Conservation (phyloP, 805 yeast species). For the Starmerella bombicola region DNA sequence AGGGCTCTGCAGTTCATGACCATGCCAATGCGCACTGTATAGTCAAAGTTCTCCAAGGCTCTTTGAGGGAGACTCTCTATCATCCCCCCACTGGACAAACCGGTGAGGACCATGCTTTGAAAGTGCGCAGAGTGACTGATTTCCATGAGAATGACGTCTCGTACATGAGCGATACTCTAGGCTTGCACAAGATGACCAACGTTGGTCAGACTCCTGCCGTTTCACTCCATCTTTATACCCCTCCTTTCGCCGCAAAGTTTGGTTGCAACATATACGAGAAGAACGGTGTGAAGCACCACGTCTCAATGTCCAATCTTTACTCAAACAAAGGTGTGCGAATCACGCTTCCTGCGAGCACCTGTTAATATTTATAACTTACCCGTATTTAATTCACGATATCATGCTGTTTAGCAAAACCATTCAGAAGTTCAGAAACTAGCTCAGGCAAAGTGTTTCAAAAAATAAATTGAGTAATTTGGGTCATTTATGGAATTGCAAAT, state of each 20-base stretch:
- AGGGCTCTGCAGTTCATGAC: constrained; percentile 54
- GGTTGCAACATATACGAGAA: constrained; percentile 37
- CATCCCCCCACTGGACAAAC: constrained; percentile 34
- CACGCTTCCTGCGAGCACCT: neutral
- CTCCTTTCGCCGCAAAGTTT: constrained; percentile 55
- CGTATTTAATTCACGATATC: no score
- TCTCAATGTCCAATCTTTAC: constrained; percentile 46
- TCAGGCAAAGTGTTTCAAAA: no score
- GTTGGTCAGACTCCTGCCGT: constrained; percentile 39
- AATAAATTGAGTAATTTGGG: no score
- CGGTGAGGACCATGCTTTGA: constrained; percentile 15
- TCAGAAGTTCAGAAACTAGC: no score
- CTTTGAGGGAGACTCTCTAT: constrained; percentile 44
- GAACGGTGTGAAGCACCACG: constrained; percentile 37
- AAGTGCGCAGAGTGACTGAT: constrained; percentile 24
- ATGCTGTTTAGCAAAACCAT: no score
- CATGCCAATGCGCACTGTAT: constrained; percentile 69
- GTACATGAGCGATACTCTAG: constrained; percentile 53
- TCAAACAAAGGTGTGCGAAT: constrained; percentile 43
- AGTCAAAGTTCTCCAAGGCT: constrained; percentile 55
- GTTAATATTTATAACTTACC: no score
- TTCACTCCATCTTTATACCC: constrained; percentile 60
- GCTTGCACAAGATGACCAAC: constrained; percentile 53
- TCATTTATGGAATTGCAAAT: no score
- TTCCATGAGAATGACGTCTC: constrained; percentile 37